Conservation (phyloP, 306 rosid genomes). For the Casuarina equisetifolia region DNA sequence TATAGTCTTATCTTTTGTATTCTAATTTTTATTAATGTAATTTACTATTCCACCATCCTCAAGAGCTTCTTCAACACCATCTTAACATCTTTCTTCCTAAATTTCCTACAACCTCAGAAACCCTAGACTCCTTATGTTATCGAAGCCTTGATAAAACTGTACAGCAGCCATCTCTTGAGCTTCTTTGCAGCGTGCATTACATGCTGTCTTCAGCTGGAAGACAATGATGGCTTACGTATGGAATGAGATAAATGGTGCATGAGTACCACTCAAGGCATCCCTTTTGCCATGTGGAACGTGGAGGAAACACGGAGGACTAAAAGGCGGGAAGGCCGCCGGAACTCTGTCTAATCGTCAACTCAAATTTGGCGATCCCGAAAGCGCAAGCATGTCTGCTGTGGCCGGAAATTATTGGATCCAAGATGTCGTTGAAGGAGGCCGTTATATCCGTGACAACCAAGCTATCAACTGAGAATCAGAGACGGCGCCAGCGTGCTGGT, state of each 20-base stretch:
- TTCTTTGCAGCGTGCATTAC: too few species aligned
- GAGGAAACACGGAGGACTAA: slow-evolving; percentile 21
- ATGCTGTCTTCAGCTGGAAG: not conserved
- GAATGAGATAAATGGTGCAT: not conserved
- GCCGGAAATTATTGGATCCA: not conserved
- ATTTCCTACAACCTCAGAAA: too few species aligned
- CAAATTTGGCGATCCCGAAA: not conserved
- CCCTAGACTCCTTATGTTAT: too few species aligned
- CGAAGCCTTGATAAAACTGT: too few species aligned
- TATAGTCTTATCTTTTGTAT: too few species aligned
- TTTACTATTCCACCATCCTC: too few species aligned
- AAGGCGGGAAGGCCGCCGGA: slow-evolving; percentile 12
- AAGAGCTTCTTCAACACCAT: too few species aligned
- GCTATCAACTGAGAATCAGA: not conserved
- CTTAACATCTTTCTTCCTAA: too few species aligned
- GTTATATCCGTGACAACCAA: not conserved
- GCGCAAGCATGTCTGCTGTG: not conserved
- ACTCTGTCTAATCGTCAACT: not conserved
- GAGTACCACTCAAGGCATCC: not conserved
- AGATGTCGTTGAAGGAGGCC: not conserved
- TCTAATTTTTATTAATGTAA: too few species aligned
- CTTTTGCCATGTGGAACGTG: slow-evolving; percentile 17
- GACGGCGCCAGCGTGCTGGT: not conserved
- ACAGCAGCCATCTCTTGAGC: too few species aligned
- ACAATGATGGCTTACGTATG: not conserved